These are phyloP conservation scores for Scutellaria barbata DNA, from an alignment of 257 asterid species.

Conservation along the genomic window DNA sequence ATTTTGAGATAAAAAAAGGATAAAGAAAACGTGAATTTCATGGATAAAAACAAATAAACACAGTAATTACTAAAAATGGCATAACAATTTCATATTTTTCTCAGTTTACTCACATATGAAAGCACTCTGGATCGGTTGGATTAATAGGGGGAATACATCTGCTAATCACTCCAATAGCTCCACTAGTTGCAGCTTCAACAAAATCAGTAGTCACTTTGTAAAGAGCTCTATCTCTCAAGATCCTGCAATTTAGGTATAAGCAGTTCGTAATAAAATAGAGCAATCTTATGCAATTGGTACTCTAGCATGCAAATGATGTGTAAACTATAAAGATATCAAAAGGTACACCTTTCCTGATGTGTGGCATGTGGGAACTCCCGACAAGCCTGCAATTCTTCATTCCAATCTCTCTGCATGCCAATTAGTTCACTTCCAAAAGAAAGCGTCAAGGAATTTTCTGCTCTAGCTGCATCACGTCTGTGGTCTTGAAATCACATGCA, in stretches of 20 bases:
- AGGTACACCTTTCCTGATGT: slow-evolving; percentile 79
- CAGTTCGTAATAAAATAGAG: slow-evolving; percentile 12
- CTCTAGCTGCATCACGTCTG: slow-evolving; percentile 95
- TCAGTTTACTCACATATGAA: slow-evolving; percentile 76
- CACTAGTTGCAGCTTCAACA: slow-evolving; percentile 91
- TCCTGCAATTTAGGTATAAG: slow-evolving; percentile 53
- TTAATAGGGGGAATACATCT: slow-evolving; percentile 94
- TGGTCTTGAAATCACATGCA: slow-evolving; percentile 64
- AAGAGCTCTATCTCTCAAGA: slow-evolving; percentile 89
- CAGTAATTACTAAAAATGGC: neutral
- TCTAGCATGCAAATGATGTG: slow-evolving; percentile 26
- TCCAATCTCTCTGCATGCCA: slow-evolving; percentile 99
- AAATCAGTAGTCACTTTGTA: slow-evolving; percentile 91
- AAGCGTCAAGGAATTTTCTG: slow-evolving; percentile 80
- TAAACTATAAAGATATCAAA: slow-evolving; percentile 17
- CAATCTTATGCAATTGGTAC: slow-evolving; percentile 3
- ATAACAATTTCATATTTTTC: slow-evolving; percentile 9
- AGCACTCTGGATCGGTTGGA: slow-evolving; percentile 98
- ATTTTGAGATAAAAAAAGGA: neutral
- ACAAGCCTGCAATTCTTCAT: slow-evolving; percentile 93
- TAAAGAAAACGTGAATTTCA: neutral
- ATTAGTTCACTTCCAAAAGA: slow-evolving; percentile 95
- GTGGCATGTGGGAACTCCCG: slow-evolving; percentile 88
- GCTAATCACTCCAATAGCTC: slow-evolving; percentile 90
- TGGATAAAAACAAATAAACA: neutral